Percentiles rank a stretch among this genome's conserved stretches.
Conservation (phyloP, 192 early-diverging fungal species). For the Coemansia sp. region DNA sequence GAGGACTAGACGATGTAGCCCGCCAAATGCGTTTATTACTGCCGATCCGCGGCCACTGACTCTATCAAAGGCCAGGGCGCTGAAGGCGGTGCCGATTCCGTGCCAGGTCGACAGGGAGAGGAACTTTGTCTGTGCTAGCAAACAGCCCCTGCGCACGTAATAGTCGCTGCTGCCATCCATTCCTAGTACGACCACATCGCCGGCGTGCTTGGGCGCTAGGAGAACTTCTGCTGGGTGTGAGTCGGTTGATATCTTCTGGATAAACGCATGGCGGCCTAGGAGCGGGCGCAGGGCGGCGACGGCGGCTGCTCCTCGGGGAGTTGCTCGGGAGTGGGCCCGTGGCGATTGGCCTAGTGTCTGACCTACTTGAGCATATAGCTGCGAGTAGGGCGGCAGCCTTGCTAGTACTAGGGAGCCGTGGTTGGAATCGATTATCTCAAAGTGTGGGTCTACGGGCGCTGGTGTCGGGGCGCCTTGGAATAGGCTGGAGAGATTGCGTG, state of each 20-base stretch:
- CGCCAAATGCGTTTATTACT: slow-evolving; percentile 65
- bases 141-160: slow-evolving; percentile 61
- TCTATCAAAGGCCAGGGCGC: slow-evolving; percentile 60
- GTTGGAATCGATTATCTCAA: slow-evolving; percentile 25
- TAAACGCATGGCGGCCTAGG: slow-evolving; percentile 32
- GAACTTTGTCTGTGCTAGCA: slow-evolving; percentile 57
- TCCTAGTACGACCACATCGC: slow-evolving; percentile 63
- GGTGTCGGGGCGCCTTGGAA: slow-evolving; percentile 21
- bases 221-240: slow-evolving; percentile 61
- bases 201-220: slow-evolving; percentile 60
- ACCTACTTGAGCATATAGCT: slow-evolving; percentile 30
- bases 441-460: slow-evolving; percentile 30
- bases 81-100: slow-evolving; percentile 39
- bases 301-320: slow-evolving; percentile 11
- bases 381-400: slow-evolving; percentile 40
- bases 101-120: slow-evolving; percentile 35
- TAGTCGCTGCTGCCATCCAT: slow-evolving; percentile 58
- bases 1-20: slow-evolving; percentile 66
- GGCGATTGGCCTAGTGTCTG: slow-evolving; percentile 34
- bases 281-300: slow-evolving; percentile 31
- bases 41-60: slow-evolving; percentile 66
- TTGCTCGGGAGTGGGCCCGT: slow-evolving; percentile 11
- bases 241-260: slow-evolving; percentile 55
- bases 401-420: slow-evolving; percentile 26
- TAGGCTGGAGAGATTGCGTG: slow-evolving; percentile 14